phyloP scores from a whole-genome alignment of 352 stramenopile genomes.

The Phytopythium kandeliae region DNA sequence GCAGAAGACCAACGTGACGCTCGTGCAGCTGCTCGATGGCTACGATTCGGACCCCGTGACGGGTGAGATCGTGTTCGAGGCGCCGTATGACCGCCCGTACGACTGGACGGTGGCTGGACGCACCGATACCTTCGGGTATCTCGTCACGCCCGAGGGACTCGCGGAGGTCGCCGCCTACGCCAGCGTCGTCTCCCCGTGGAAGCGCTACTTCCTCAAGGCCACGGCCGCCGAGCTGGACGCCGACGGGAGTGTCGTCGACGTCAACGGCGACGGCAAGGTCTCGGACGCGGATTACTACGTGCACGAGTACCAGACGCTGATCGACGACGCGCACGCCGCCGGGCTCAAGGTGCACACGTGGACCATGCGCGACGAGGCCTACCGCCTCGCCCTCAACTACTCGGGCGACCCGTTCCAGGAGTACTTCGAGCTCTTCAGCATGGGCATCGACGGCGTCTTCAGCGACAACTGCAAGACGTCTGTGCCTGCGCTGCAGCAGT shows the following conservation, averaged over 20 bases:
- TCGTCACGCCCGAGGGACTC: constrained; percentile 51
- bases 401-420: constrained; percentile 47
- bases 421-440: constrained; percentile 61
- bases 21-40: constrained; percentile 78
- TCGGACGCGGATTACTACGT: constrained; percentile 59
- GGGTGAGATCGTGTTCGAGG: constrained; percentile 35
- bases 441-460: constrained; percentile 60
- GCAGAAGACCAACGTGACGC: constrained; percentile 56
- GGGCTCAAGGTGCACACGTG: constrained; percentile 54
- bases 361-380: constrained; percentile 68
- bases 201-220: constrained; percentile 69
- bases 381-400: constrained; percentile 59
- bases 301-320: constrained; percentile 29
- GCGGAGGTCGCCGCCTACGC: constrained; percentile 63
- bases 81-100: constrained; percentile 43
- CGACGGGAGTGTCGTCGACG: constrained; percentile 36
- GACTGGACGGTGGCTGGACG: constrained; percentile 64
- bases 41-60: constrained; percentile 49
- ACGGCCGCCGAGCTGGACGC: constrained; percentile 35
- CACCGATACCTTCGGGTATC: constrained; percentile 40
- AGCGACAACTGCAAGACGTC: constrained; percentile 54
- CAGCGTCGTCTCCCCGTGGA: constrained; percentile 71
- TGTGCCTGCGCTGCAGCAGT: constrained; percentile 32
- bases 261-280: constrained; percentile 56
- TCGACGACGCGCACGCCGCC: constrained; percentile 46